Base-by-base conservation (phyloP, 352 stramenopile genomes). In the Pythium phragmitis region DNA sequence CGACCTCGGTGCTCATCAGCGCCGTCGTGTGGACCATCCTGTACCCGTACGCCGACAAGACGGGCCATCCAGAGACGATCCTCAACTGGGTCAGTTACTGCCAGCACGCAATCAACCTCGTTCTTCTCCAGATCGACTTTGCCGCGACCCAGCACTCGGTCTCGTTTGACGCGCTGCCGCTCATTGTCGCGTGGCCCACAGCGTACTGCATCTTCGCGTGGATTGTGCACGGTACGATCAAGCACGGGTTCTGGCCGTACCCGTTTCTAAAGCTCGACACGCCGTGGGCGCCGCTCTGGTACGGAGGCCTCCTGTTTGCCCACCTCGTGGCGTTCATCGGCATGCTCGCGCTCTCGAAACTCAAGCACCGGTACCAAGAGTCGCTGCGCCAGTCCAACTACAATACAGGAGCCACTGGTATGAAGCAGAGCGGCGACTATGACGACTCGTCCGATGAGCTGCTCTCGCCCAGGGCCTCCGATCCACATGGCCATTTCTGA, bases 71-170 rank as follows among this genome's bases (percentile, higher is more conserved):
- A 0, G 83, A 88, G 56, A 71, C 58, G 30, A 65, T 94, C 11
- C 59, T 94, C 51, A 94, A 94, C 55, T 75, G 70, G 71, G 72
- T 88, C 41, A 94, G 85, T 72, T 94, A 91, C 68, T 89, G 73
- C 46, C 83, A 94, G 68, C 85, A 94, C 70, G 83, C 69, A 3
- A 60, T 69, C 66, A 94, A 94, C 72, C 67, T 91, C 37, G 23
- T 89, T 46, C 64, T 92, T 28, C 73, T 94, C 30, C 74, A 87
- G 51, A 60, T 87, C 60, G 85, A 94, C 60, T 91, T 91, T 54
- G 60, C 74, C 14, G 68, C 69, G 49, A 75, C 76, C 17, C 73
- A 74, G 23, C 80, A 92, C 57, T 49, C 52, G 13, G 78, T 91
- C 21, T 87, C 83, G 21, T 58, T 75, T 51, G 70, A 80, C 67